Base-by-base conservation (phyloP, 441 rosid species). In the Lepidium campestre region DNA sequence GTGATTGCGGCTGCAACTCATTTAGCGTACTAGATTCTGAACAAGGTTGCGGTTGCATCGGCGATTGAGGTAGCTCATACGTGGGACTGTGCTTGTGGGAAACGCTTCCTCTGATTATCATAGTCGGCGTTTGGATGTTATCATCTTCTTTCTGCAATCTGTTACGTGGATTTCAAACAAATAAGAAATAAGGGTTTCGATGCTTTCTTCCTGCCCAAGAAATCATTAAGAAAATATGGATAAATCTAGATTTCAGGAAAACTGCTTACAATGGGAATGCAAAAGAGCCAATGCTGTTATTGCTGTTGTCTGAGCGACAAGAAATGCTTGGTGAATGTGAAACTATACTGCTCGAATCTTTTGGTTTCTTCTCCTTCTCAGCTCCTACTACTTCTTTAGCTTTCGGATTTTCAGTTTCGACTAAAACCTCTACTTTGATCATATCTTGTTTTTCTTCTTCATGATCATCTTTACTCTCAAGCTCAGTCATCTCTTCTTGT, bases 261-360 rank as follows among this genome's bases (percentile, higher is more conserved):
- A 32, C 1, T 1, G 67, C 90, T 83, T 75, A 93, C 98, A 78
- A 9, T 5, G 89, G 98, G 76, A 90, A 93, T 13, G 79, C 85
- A 55, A 91, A 90, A 42, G 98, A 91, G 10, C 57, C 36, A 22
- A 68, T 62, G 77, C 97, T 89, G 59, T 76, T 54, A 17, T 10
- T 67, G 32, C 86, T 87, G 2, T 64, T 80, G 27, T 74, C 78
- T 5, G 86, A 83, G 19, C 4, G 81, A 14, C 49, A 47, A 18
- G 84, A 71, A 23, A 67, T 15, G 73, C 85, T 79, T 0, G 75
- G 55, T 1, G 87, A 78, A 50, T 68, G 76, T 6, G 74, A 66
- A 41, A 36, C n/a, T 4, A 62, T 23, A 66, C 84, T 5, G 31
- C 10, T 40, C 20, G 57, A 17, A 61, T 31, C 42, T 31, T 37